Evolutionary conservation across 768 basidiomycete species (phyloP).

Genomic region (Amanita inopinata): DNA sequence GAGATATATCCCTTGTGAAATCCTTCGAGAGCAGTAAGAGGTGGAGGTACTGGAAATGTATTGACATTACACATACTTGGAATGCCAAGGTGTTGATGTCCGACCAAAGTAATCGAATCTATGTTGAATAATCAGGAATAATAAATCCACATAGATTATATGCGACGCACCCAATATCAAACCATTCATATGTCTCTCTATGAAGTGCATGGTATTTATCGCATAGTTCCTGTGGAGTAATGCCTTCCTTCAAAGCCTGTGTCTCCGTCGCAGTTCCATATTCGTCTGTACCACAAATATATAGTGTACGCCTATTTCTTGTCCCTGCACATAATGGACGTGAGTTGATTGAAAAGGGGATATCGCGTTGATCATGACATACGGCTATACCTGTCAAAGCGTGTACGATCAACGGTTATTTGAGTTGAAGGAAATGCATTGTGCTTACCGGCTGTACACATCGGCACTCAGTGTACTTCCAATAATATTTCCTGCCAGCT

Average conservation of each 20-base stretch:
- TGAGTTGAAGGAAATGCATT: not conserved
- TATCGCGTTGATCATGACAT: conserved; percentile 14
- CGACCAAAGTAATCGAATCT: conserved; percentile 96
- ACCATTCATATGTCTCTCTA: conserved; percentile 94
- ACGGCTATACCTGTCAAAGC: conserved; percentile 51
- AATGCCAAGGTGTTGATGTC: conserved; percentile 84
- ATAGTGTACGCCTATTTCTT: conserved; percentile 82
- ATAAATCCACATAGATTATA: conserved; percentile 2
- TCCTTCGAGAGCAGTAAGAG: conserved; percentile 44
- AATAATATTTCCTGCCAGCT: conserved; percentile 66
- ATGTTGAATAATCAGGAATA: conserved; percentile 8
- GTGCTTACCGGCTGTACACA: conserved; percentile 84
- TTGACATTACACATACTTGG: conserved; percentile 46
- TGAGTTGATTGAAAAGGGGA: conserved; percentile 7
- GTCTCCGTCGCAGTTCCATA: conserved; percentile 99
- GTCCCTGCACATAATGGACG: conserved; percentile 32
- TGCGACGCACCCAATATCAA: conserved; percentile 72
- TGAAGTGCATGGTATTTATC: conserved; percentile 89
- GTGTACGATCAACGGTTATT: not conserved
- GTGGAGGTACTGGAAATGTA: not conserved
- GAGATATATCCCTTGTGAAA: conserved; percentile 82
- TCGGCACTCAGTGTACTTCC: conserved; percentile 96
- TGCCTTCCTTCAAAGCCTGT: conserved; percentile 82
- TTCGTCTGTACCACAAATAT: conserved; percentile 97
- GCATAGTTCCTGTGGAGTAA: conserved; percentile 73